phyloP scores from a whole-genome alignment of 169 alveolate genomes.

The Plasmodium gaboni region DNA sequence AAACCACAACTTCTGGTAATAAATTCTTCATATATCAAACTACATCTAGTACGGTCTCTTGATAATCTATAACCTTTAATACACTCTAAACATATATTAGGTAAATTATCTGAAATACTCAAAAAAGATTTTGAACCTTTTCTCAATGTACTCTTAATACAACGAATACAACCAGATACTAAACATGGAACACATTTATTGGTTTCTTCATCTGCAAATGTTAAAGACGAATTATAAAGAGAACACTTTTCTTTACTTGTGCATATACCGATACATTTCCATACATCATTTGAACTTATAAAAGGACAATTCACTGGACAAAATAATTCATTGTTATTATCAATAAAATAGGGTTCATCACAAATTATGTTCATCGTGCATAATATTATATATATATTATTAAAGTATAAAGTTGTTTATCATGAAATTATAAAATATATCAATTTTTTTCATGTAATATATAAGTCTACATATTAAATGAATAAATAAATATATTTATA shows the following conservation, averaged over 20 bases:
- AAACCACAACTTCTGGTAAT: conserved; percentile 66
- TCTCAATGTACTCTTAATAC: conserved; percentile 24
- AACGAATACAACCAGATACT: conserved; percentile 79
- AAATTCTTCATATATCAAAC: conserved; percentile 60
- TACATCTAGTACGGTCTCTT: conserved; percentile 78
- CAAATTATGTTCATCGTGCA: conserved; percentile 65
- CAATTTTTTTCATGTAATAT: too few relatives aligned
- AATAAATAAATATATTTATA: too few relatives aligned
- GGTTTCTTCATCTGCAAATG: conserved; percentile 75
- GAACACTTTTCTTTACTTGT: conserved; percentile 75
- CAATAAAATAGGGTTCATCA: conserved; percentile 78
- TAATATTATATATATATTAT: too few relatives aligned
- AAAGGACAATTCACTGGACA: conserved; percentile 83
- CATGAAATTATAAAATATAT: too few relatives aligned
- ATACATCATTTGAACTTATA: conserved; percentile 81
- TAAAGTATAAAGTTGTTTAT: too few relatives aligned
- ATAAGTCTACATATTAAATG: too few relatives aligned
- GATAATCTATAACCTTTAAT: conserved; percentile 81
- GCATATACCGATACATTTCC: conserved; percentile 85
- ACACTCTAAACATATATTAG: conserved; percentile 81
- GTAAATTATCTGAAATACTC: conserved; percentile 37
- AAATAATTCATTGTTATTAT: conserved; percentile 31
- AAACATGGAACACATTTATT: conserved; percentile 82
- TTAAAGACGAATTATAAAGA: conserved; percentile 78
- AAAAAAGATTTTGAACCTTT: conserved; percentile 7